These are phyloP conservation scores for Ananas comosus DNA, from an alignment of 176 grass and related monocot species.

Conservation along the genomic window DNA sequence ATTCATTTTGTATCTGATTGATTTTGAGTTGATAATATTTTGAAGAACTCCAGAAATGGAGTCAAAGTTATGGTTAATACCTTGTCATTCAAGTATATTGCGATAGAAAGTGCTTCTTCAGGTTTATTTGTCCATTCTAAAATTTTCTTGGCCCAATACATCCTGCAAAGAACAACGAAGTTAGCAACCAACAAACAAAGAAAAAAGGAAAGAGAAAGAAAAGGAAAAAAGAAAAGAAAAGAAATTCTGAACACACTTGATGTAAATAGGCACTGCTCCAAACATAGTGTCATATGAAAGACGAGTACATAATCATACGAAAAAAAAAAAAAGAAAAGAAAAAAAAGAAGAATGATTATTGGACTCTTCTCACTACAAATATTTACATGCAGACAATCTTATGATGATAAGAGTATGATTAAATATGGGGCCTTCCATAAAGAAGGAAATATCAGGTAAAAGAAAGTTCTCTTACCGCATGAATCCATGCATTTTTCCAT, in stretches of 20 bases:
- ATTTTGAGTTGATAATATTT: too few relatives aligned
- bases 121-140: slow-evolving; percentile 83
- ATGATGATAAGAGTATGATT: too few relatives aligned
- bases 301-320: too few relatives aligned
- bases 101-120: slow-evolving; percentile 76
- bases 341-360: too few relatives aligned
- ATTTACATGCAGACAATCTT: too few relatives aligned
- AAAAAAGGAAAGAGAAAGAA: not conserved
- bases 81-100: slow-evolving; percentile 92
- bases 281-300: too few relatives aligned
- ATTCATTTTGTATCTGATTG: too few relatives aligned
- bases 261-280: too few relatives aligned
- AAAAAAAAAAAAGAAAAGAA: too few relatives aligned
- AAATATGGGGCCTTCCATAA: not conserved
- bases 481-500: slow-evolving; percentile 98
- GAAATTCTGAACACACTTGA: too few relatives aligned
- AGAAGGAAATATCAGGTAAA: not conserved
- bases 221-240: too few relatives aligned
- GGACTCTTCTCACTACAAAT: too few relatives aligned
- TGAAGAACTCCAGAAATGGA: not conserved
- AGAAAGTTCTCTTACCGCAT: slow-evolving; percentile 54
- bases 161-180: slow-evolving; percentile 34
- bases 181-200: slow-evolving; percentile 8
- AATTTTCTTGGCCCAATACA: slow-evolving; percentile 99
- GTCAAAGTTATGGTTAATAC: slow-evolving; percentile 28